A percentile compares a stretch with the other conserved stretches of the same genome.
phyloP scores from a whole-genome alignment of 768 basidiomycete genomes.

The Exidia glandulosa region DNA sequence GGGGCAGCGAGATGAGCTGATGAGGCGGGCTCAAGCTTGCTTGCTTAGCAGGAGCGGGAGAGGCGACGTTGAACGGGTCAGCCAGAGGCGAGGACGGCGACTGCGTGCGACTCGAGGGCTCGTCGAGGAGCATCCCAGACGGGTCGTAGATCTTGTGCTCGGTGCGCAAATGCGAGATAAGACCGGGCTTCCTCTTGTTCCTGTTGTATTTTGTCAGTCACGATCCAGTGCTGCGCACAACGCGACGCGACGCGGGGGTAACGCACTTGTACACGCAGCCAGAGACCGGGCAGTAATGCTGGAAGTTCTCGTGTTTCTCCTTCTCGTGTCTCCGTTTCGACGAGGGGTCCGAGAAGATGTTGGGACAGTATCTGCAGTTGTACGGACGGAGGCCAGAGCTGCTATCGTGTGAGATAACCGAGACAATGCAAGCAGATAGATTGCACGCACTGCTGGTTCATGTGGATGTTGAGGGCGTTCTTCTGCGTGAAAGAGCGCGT shows the following conservation, averaged over 20 bases:
- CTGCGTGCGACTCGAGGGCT: neutral
- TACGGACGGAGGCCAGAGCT: neutral
- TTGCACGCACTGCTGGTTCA: neutral
- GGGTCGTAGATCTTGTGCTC: neutral
- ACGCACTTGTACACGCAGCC: neutral
- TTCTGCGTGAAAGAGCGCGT: neutral
- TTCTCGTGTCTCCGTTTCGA: neutral
- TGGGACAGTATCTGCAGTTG: neutral
- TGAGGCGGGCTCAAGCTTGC: too few species aligned
- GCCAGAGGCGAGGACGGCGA: neutral
- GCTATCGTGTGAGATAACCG: neutral
- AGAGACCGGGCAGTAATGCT: neutral
- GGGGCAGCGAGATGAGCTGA: neutral
- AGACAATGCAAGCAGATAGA: neutral
- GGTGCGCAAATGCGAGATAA: neutral
- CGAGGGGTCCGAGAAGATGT: neutral
- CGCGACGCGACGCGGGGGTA: neutral
- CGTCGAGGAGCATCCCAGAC: neutral
- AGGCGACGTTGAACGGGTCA: neutral
- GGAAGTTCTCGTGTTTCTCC: neutral
- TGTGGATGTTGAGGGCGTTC: neutral
- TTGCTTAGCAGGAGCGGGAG: too few species aligned
- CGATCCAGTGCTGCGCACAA: neutral
- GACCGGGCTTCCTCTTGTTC: neutral
- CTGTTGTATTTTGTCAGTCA: neutral